Evolutionary conservation across 495 filamentous ascomycete species (phyloP), one percentile per base, ranked within the genome.

Genomic region (Bacidia rubella): DNA sequence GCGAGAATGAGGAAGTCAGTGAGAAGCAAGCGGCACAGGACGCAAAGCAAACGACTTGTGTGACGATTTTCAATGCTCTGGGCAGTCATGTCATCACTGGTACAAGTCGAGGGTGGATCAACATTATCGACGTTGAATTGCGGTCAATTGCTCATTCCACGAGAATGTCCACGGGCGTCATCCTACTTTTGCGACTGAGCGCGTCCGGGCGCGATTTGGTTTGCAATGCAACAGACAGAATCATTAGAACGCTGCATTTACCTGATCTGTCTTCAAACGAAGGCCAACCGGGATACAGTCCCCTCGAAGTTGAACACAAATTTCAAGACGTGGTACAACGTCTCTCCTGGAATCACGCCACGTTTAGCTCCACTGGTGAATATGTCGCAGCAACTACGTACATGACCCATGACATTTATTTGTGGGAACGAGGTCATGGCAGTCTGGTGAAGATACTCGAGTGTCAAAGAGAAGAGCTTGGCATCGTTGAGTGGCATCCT

Each of bases 261-360:
- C 82, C 83, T 1, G 78, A 85, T 57, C 66, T 84, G 5, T n/a
- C n/a, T n/a, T 74, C 66, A 40, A 70, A 67, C 56, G 63, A 73
- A 43, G 70, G 66, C 45, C 66, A 74, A n/a, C 60, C 64, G 32
- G 57, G 67, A 24, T 65, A 64, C 53, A 85, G 96, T 59, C 81
- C 86, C 53, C 74, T 99, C 20, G 85, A 90, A 29, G 82, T 96
- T 21, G 93, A 99, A 63, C 93, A 97, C 65, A 96, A 95, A 64
- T 97, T 96, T 61, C 90, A 96, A 67, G 92, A 99, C 65, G 86
- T 96, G 2, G 90, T 99, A 19, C 95, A 97, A 62, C 79, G 84
- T 24, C 73, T 96, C 11, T 82, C 83, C 26, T 99, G 92, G 92
- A 97, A 95, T 62, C 86, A 95, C 62, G 88, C 93, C 26, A 80